A percentile compares a stretch with the other conserved stretches of the same genome.
Conservation (phyloP, 495 filamentous ascomycete species). For the Aspergillus steynii region DNA sequence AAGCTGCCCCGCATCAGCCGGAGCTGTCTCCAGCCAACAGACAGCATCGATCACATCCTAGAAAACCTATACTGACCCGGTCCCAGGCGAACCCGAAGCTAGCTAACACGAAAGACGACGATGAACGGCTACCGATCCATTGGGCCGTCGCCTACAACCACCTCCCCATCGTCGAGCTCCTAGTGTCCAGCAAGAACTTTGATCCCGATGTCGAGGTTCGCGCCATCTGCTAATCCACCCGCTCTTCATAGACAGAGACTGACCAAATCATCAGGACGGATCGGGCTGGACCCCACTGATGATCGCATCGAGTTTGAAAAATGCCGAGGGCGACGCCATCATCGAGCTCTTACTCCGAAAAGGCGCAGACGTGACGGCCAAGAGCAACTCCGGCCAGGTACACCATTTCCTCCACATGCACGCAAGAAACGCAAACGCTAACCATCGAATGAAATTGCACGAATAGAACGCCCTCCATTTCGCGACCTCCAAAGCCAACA, state of each 20-base stretch:
- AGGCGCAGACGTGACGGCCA: constrained; percentile 78
- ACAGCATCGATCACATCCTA: neutral
- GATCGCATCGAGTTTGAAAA: constrained; percentile 81
- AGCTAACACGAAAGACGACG: constrained; percentile 72
- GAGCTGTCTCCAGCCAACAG: constrained; percentile 1
- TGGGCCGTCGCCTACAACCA: constrained; percentile 91
- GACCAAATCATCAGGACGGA: constrained; percentile 62
- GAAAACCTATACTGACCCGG: neutral
- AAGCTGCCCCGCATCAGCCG: constrained; percentile 34
- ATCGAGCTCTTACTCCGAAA: constrained; percentile 76
- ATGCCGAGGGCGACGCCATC: constrained; percentile 53
- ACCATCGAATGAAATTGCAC: neutral
- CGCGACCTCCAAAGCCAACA: constrained; percentile 81
- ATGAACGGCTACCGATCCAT: constrained; percentile 90
- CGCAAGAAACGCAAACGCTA: neutral
- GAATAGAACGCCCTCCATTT: constrained; percentile 83
- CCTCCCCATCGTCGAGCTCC: constrained; percentile 68
- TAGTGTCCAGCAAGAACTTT: constrained; percentile 69
- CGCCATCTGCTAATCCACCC: constrained; percentile 1
- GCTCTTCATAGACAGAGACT: neutral
- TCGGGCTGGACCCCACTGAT: constrained; percentile 93
- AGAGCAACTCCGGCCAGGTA: constrained; percentile 69
- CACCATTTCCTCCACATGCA: neutral
- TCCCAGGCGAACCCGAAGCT: constrained; percentile 76
- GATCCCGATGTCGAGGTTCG: constrained; percentile 82